These are phyloP conservation scores for Botrytis sinoallii DNA, from an alignment of 2,329 filamentous ascomycete species.

Conservation along the genomic window DNA sequence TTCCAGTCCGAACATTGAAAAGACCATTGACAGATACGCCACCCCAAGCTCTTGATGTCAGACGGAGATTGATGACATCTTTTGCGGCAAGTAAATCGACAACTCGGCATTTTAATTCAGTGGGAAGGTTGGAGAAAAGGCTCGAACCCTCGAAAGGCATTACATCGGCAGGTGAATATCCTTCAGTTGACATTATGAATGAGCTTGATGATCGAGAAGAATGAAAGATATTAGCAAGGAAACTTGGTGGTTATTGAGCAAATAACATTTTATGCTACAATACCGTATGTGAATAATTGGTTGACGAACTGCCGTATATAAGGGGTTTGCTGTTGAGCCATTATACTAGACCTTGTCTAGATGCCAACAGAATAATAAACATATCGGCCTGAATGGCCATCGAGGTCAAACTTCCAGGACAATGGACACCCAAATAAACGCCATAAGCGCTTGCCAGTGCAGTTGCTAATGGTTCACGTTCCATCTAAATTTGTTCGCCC, in stretches of 20 bases:
- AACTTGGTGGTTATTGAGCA: not conserved
- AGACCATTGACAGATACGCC: constrained; percentile 8
- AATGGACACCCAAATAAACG: not conserved
- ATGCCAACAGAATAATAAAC: not conserved
- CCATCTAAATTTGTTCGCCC: rapidly evolving
- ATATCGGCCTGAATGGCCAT: not conserved
- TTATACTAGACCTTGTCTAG: not conserved
- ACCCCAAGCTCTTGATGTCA: not conserved
- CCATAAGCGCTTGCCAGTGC: not conserved
- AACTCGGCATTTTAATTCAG: constrained; percentile 9
- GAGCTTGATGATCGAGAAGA: no score
- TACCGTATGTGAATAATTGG: no score
- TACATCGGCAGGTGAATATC: no score
- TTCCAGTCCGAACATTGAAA: not conserved
- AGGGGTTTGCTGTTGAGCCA: no score
- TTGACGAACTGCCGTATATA: not conserved
- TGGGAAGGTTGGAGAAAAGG: not conserved
- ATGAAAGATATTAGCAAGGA: not conserved
- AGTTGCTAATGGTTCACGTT: no score
- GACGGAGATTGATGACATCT: constrained; percentile 12
- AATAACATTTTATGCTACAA: no score
- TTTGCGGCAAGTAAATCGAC: constrained; percentile 9
- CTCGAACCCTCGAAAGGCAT: not conserved
- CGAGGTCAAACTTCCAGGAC: not conserved
- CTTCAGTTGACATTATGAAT: not conserved